These are phyloP conservation scores for Desmodesmus armatus DNA, from an alignment of 139 green algal genomes.

Conservation along the genomic window DNA sequence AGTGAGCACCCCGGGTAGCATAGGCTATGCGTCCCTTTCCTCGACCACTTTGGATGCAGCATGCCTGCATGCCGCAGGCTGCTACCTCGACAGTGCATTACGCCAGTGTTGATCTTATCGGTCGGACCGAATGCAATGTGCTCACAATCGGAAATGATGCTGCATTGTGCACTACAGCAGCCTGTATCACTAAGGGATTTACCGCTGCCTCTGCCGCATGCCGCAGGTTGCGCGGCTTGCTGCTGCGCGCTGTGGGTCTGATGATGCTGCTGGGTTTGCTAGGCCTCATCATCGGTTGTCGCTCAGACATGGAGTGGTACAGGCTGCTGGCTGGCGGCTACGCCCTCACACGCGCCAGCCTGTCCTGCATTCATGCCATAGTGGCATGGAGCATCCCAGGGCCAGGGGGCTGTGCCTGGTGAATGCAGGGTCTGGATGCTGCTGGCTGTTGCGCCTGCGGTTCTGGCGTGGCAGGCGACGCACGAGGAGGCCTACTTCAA, in stretches of 20 bases:
- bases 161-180: no score
- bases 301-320: not conserved
- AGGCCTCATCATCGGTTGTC: not conserved
- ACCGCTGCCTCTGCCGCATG: no score
- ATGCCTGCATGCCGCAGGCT: no score
- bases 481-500: not conserved
- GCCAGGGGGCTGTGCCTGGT: not conserved
- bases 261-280: not conserved
- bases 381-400: conserved; percentile 1
- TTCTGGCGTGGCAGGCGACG: not conserved
- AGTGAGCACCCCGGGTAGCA: no score
- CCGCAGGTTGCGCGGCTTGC: not conserved
- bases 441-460: not conserved
- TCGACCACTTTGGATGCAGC: no score
- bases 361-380: not conserved
- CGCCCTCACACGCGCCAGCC: not conserved
- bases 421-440: not conserved
- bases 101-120: no score
- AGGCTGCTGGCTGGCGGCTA: conserved; percentile 12
- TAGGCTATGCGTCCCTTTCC: no score
- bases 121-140: no score
- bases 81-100: no score
- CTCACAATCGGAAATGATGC: no score
- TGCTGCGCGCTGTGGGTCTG: not conserved
- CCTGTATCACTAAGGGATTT: no score